Evolutionary conservation across 2,329 filamentous ascomycete genomes (phyloP).

Genomic region (Fusarium penzigii): DNA sequence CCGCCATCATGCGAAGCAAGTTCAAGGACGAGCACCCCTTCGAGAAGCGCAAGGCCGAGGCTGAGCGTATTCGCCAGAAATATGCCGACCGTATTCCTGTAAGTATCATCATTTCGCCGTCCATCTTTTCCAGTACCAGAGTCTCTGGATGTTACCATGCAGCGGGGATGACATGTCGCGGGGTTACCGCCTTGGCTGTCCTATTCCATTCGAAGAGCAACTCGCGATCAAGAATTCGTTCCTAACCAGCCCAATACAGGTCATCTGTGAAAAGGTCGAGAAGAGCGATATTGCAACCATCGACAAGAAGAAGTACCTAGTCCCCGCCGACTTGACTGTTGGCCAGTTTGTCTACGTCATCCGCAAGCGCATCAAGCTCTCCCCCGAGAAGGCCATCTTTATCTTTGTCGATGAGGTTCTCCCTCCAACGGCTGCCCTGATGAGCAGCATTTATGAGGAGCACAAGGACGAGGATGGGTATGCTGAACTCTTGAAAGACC

Average conservation of each 20-base stretch:
- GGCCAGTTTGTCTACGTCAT: slow-evolving; percentile 99
- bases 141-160: too few species aligned
- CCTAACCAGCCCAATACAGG: slow-evolving; percentile 52
- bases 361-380: slow-evolving; percentile 99
- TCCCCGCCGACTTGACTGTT: slow-evolving; percentile 95
- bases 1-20: slow-evolving; percentile 86
- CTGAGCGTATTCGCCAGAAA: slow-evolving; percentile 98
- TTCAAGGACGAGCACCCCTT: slow-evolving; percentile 99
- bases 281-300: slow-evolving; percentile 99
- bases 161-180: slow-evolving; percentile 5
- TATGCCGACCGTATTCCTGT: slow-evolving; percentile 98
- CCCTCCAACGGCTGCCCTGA: slow-evolving; percentile 92
- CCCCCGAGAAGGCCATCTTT: slow-evolving; percentile 99
- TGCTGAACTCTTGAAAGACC: slow-evolving; percentile 23
- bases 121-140: too few species aligned
- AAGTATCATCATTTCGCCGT: slow-evolving; percentile 45
- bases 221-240: not conserved
- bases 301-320: slow-evolving; percentile 99
- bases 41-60: slow-evolving; percentile 99
- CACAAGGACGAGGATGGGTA: slow-evolving; percentile 85
- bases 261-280: slow-evolving; percentile 99
- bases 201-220: not conserved
- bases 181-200: slow-evolving; percentile 19
- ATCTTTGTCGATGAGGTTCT: slow-evolving; percentile 99
- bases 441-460: slow-evolving; percentile 99